phyloP scores from a whole-genome alignment of 2,329 filamentous ascomycete species.

The Boeremia exigua region DNA sequence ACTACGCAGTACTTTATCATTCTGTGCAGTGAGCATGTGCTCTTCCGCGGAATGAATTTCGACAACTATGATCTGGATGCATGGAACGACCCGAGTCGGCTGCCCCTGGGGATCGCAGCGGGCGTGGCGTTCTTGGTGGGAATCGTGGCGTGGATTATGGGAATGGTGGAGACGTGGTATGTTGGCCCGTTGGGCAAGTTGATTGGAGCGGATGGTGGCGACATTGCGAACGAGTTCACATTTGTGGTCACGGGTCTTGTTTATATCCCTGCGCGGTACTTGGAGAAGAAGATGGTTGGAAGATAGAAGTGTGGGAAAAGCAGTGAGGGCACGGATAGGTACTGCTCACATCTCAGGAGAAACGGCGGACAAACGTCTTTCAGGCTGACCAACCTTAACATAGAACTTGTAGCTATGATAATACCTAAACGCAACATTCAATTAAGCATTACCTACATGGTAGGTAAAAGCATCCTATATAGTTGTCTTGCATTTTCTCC shows the following conservation, averaged over 20 bases:
- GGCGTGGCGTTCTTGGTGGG: conserved; percentile 49
- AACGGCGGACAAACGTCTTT: too few relatives aligned
- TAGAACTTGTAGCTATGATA: too few relatives aligned
- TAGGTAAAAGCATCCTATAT: too few relatives aligned
- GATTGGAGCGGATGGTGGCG: conserved; percentile 36
- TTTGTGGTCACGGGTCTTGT: conserved; percentile 34
- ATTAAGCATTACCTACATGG: too few relatives aligned
- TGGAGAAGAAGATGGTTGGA: conserved; percentile 36
- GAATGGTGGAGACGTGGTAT: conserved; percentile 66
- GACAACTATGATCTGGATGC: conserved; percentile 54
- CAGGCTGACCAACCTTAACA: too few relatives aligned
- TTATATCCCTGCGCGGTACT: conserved; percentile 35
- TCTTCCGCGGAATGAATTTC: conserved; percentile 58
- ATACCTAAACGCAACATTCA: too few relatives aligned
- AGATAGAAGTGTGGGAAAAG: conserved; percentile 14
- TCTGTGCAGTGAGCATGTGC: conserved; percentile 53
- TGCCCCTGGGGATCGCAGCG: conserved; percentile 53
- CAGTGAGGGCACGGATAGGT: background rate
- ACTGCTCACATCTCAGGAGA: too few relatives aligned
- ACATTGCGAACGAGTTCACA: conserved; percentile 38
- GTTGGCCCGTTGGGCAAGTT: conserved; percentile 48
- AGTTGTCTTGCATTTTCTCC: too few relatives aligned
- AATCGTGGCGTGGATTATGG: conserved; percentile 58
- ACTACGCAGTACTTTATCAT: conserved; percentile 55
- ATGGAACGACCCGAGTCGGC: conserved; percentile 53